phyloP scores from a whole-genome alignment of 148 eudicot species.

The Rheum nobile region DNA sequence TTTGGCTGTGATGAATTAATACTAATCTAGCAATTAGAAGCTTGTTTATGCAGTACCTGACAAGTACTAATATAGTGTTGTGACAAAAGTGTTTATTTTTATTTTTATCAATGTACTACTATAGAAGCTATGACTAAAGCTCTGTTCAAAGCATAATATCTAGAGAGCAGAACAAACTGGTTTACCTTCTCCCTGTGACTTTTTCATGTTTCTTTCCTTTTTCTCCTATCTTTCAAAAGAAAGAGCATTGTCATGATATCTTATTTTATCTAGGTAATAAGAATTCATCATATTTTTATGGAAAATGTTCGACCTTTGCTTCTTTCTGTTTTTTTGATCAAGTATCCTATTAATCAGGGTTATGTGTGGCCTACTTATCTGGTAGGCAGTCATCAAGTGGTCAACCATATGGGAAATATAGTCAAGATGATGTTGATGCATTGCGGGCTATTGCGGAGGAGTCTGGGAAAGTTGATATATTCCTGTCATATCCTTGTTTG shows the following conservation, averaged over 20 bases:
- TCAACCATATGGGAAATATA: slow-evolving; percentile 72
- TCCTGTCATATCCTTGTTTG: slow-evolving; percentile 80
- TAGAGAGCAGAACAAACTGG: no score
- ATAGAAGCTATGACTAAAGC: neutral
- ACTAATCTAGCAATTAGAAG: neutral
- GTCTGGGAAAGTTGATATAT: slow-evolving; percentile 65
- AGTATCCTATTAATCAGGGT: slow-evolving; percentile 44
- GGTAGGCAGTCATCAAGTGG: slow-evolving; percentile 73
- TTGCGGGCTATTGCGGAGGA: slow-evolving; percentile 90
- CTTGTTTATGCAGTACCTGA: neutral
- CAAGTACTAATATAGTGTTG: neutral
- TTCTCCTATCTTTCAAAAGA: no score
- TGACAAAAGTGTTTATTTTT: neutral
- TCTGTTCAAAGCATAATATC: neutral
- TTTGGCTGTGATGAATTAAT: neutral
- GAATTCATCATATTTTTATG: neutral
- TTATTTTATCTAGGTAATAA: neutral
- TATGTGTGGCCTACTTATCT: slow-evolving; percentile 91
- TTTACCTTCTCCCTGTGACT: no score
- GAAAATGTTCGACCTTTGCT: neutral
- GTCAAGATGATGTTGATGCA: slow-evolving; percentile 89
- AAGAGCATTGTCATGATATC: neutral
- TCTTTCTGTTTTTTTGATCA: slow-evolving; percentile 30
- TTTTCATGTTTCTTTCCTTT: no score
- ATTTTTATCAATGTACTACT: no score